These are phyloP conservation scores for Pythium sp. DNA, from an alignment of 352 stramenopile species.

Conservation along the genomic window DNA sequence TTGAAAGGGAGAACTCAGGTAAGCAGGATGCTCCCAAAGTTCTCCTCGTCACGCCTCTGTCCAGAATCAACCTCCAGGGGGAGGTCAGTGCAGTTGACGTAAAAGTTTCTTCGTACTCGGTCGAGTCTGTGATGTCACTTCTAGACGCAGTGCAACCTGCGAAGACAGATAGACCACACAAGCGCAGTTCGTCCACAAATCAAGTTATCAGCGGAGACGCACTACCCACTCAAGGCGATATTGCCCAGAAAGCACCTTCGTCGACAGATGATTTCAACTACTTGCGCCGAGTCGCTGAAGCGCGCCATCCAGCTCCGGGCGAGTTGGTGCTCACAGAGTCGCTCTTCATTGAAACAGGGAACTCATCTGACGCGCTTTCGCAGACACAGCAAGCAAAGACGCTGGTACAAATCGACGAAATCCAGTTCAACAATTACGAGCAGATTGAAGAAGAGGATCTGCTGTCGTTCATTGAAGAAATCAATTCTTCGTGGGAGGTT, in stretches of 20 bases:
- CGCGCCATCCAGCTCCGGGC: slow-evolving; percentile 43
- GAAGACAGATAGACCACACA: not conserved
- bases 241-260: not conserved
- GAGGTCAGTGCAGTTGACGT: slow-evolving; percentile 43
- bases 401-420: slow-evolving; percentile 19
- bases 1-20: slow-evolving; percentile 26
- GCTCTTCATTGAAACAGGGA: slow-evolving; percentile 66
- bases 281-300: slow-evolving; percentile 49
- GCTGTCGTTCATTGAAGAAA: slow-evolving; percentile 42
- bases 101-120: slow-evolving; percentile 47
- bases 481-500: slow-evolving; percentile 56
- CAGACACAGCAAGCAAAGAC: slow-evolving; percentile 1
- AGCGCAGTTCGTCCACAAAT: not conserved
- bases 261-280: slow-evolving; percentile 60
- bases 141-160: slow-evolving; percentile 13
- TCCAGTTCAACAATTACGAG: slow-evolving; percentile 26
- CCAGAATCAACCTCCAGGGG: slow-evolving; percentile 31
- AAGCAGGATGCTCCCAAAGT: not conserved
- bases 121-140: slow-evolving; percentile 32
- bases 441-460: slow-evolving; percentile 28
- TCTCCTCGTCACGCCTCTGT: slow-evolving; percentile 29
- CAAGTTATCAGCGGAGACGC: not conserved
- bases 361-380: slow-evolving; percentile 4
- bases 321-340: slow-evolving; percentile 66
- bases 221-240: not conserved